Base-by-base conservation (phyloP, 768 basidiomycete species). In the Rhizopogon vinicolor region DNA sequence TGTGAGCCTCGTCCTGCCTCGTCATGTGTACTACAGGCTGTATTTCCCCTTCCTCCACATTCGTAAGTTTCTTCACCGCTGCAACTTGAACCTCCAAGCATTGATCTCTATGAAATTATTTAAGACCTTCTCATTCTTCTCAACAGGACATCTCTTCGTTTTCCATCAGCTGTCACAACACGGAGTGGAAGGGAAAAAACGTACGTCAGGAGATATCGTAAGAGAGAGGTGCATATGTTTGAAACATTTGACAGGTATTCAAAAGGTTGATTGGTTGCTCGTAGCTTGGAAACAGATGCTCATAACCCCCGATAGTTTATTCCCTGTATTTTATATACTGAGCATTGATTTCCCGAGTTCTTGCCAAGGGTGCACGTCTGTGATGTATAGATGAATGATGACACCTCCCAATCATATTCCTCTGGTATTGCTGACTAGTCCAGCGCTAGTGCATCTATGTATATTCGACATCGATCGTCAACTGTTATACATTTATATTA, bases 101-200 rank as follows among this genome's bases (percentile, higher is more conserved):
- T 93, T 95, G 60, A 78, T 65, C 68, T 97, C 25, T 25, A 25
- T 25, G 25, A 25, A 25, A 25, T 25, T 25, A 4, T 25, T 93
- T 45, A 97, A 73, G 1, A 82, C 76, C 76, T 95, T 96, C 72
- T 98, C 94, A 63, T 93, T 95, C 62, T 90, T 87, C 64, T 98
- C 94, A 5, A 94, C 86, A 82, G 1, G 89, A 79, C 8, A 99
- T 77, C 66, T 98, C 94, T 64, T 98, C 97, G 65, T 81, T 93
- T 93, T 95, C 98, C 63, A 98, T 97, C 97, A 99, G 97, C 72
- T 94, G 88, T 93, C 3, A 98, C 92, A 3, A 85, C 75, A 41
- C 88, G 82, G 46, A 87, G 72, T 5, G 94, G 82, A 33, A 98
- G 77, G 7, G 77, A 6, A 75, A 98, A 98, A 1, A 92, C 95